Base-by-base conservation (phyloP, 495 filamentous ascomycete species). In the Daldinia vernicosa region DNA sequence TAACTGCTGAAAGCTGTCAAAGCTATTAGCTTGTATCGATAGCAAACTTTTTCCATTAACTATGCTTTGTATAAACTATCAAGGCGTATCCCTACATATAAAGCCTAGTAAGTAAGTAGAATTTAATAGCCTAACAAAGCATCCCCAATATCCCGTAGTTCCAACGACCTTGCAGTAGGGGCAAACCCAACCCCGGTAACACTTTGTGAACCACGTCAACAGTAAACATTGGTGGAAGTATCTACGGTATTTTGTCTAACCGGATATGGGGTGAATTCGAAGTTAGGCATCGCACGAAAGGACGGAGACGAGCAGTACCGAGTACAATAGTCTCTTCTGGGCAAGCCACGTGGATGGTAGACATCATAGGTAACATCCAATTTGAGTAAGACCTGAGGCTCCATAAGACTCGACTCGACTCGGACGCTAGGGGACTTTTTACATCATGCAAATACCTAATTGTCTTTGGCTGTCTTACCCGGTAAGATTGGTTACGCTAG, bases 341-440 rank as follows among this genome's bases (percentile, higher is more conserved):
- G 59, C 67, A 14, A 53, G 64, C 70, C 70, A 72, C 70, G 70
- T 72, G 65, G 55, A 27, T 24, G 33, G 22, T 12, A 58, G 53
- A 62, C 65, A 69, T 69, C 57, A 57, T 59, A n/a, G n/a, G n/a
- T n/a, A 11, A 53, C 7, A 40, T n/a, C 52, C 51, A 40, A n/a
- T 39, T 58, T 39, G 7, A 45, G 60, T 72, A 65, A 45, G 51
- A 63, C 43, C 24, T 62, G 57, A 55, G 43, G 54, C 55, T 61
- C 55, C 56, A 45, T 60, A 58, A 40, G 56, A n/a, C 51, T 50
- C 1, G 40, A n/a, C n/a, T n/a, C n/a, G n/a, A n/a, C n/a, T n/a
- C n/a, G n/a, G n/a, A 22, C 60, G 43, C 70, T 72, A 72, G 60
- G 65, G 60, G 65, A 65, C 45, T 72, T 68, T 57, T 72, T 57